Base-by-base conservation (phyloP, 2,329 filamentous ascomycete genomes). In the Trichoderma guizhouense region DNA sequence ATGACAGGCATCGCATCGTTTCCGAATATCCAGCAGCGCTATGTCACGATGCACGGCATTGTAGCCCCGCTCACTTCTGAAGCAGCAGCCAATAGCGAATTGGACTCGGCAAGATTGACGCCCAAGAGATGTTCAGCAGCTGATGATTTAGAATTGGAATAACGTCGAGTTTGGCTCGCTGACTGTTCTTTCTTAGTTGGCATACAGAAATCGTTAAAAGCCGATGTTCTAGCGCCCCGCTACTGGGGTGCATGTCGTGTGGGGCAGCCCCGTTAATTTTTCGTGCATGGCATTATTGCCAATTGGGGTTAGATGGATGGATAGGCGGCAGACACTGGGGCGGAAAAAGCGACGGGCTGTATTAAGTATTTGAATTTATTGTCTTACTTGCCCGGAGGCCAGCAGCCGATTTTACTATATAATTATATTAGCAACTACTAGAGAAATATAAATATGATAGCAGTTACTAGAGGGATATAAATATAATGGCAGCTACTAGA, bases 1-100 rank as follows among this genome's bases (percentile, higher is more conserved):
- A 71, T 18, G 26, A 74, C 73, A 5, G 74, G 74, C 74, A 75
- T 75, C 28, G 63, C 32, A 57, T 47, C 18, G 30, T 36, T 36
- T 61, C 55, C 36, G 36, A 36, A 21, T 32, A 9, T 18, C n/a
- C 21, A 7, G 36, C 30, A 21, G 30, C 30, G 26, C 65, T 60
- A 58, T 14, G 24, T 26, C 34, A 30, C 14, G n/a, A 14, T 24
- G 55, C 30, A 26, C 32, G 64, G 28, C 39, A 61, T 60, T 26
- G n/a, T 21, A 21, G 5, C 7, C 8, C 26, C 32, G 47, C 32
- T 64, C 24, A 14, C 26, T 28, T 36, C 21, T 21, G 21, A 24
- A 24, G 24, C 21, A 55, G n/a, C 26, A 28, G 7, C 61, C 7
- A 30, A 47, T 15, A 57, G 18, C n/a, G 21, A 7, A 53, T 24